Evolutionary conservation across 208 protist species (phyloP), one percentile per base, ranked within the genome.

Genomic region (Jaenimonas drosophilae): DNA sequence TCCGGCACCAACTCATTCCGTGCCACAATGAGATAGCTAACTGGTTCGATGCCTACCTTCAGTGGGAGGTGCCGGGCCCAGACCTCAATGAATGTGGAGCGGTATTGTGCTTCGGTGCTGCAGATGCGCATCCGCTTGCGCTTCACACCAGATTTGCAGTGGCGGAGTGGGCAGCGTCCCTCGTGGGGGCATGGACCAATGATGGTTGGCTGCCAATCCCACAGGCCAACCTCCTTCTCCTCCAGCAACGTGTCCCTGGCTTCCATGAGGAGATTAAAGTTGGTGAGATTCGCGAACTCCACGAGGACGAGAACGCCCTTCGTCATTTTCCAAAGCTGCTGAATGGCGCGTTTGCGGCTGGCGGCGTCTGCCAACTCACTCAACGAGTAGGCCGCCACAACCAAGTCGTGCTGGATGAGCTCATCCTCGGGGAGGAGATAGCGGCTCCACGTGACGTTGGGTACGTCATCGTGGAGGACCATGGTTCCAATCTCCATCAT

Each of bases 401-500:
- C 79, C 7, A 92, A 51, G 51, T 92, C 84, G 59, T 91, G 82
- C 49, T 78, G 71, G 20, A 84, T 80, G 20, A 60, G 49, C 49
- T 87, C 76, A 48, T 88, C 79, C 65, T 92, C 78, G 3, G 76
- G 78, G 20, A 91, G 63, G 23, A 92, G 64, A 50, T 86, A 92
- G 21, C 79, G 78, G 64, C 82, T 88, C 79, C 84, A 92, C 37
- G 76, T 73, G 12, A 92, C 76, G 48, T 92, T 80, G 7, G 78
- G 78, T 33, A 88, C 70, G 48, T 92, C 84, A 30, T 92, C 84
- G 53, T 85, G 76, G 16, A 92, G 70, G 37, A 88, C 79, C 76
- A 89, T 87, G 20, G 78, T 89, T 14, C 77, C 84, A 21, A 89
- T 88, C 62, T 92, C 78, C 75, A 92, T 89, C 84, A 92, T 92